phyloP scores from a whole-genome alignment of 805 yeast species.

The Myxozyma monticola region DNA sequence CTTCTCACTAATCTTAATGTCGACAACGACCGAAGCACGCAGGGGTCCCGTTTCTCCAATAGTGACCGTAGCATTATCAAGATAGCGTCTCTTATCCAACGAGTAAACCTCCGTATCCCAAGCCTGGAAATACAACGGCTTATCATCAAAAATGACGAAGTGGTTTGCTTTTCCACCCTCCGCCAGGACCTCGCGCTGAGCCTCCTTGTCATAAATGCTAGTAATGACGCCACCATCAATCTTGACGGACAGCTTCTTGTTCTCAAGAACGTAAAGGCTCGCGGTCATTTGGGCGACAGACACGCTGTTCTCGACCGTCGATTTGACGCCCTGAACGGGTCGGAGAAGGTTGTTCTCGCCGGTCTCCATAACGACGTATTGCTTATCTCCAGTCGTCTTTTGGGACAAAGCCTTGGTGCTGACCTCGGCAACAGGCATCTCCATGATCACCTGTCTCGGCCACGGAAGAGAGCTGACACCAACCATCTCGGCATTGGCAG shows the following conservation, averaged over 20 bases:
- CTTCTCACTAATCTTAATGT: conserved; percentile 55
- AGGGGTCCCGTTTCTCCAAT: conserved; percentile 55
- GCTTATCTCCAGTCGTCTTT: conserved; percentile 10
- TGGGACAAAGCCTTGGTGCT: conserved; percentile 11
- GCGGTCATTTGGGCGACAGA: conserved; percentile 46
- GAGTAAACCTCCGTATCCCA: conserved; percentile 97
- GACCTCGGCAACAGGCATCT: conserved; percentile 8
- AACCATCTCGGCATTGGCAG: conserved; percentile 26
- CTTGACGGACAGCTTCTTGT: conserved; percentile 59
- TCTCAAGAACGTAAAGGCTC: conserved; percentile 53
- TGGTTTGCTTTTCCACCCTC: conserved; percentile 73
- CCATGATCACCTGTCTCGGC: conserved; percentile 26
- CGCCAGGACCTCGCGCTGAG: conserved; percentile 67
- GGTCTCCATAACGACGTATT: conserved; percentile 26
- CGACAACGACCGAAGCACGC: conserved; percentile 62
- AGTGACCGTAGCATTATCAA: conserved; percentile 45
- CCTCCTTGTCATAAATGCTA: conserved; percentile 61
- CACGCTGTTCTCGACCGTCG: conserved; percentile 38
- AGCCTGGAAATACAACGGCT: conserved; percentile 88
- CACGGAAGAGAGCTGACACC: conserved; percentile 32
- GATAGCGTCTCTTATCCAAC: conserved; percentile 63
- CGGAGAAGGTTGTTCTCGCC: conserved; percentile 20
- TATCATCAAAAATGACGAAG: conserved; percentile 79
- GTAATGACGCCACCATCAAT: conserved; percentile 64
- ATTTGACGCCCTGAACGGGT: conserved; percentile 18